Evolutionary conservation across 129 eudicot genomes (phyloP), one percentile per base, ranked within the genome.

Genomic region (Escallonia herrerae): DNA sequence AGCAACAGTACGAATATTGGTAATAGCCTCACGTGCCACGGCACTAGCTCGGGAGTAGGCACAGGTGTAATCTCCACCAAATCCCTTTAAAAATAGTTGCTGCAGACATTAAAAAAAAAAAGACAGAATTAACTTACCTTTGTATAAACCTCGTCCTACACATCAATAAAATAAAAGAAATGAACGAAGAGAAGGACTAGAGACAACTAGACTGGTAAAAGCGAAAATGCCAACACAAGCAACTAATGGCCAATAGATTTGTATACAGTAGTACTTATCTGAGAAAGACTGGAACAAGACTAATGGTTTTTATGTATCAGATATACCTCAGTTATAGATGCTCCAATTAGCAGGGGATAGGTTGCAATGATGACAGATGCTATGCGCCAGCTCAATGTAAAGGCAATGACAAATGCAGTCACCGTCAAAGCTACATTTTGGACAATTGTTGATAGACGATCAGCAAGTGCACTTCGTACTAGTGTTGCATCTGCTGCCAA

Each of bases 21-120:
- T 51, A 47, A 90, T 81, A 44, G 97, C 97, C 81, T 90, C 97
- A 54, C 83, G 86, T 40, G 97, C 97, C 65, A 90, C 74, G n/a
- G 90, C 71, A 3, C 86, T 90, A 44, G 97, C 97, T 68, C 76
- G 80, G 40, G 83, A 72, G 54, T 86, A 90, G 5, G 95, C 64
- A 41, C 68, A 47, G 37, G 74, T 72, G 75, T 90, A 86, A 53
- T 90, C 84, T 55, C 91, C 97, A 69, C 97, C 97, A 53, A 86
- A 90, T 43, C 97, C 97, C 73, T 82, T 86, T 13, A 90, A 83
- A 80, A 90, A 90, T n/a, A 76, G 79, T 83, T 85, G 87, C 95
- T 90, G 84, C 71, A 65, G 38, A 74, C 8, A 53, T 22, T 8
- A 61, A 55, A 6, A 40, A 40, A 43, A 53, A 58, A 40, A 15